These are phyloP conservation scores for Coemansia sp. DNA, from an alignment of 192 early-diverging fungal species.

Conservation along the genomic window DNA sequence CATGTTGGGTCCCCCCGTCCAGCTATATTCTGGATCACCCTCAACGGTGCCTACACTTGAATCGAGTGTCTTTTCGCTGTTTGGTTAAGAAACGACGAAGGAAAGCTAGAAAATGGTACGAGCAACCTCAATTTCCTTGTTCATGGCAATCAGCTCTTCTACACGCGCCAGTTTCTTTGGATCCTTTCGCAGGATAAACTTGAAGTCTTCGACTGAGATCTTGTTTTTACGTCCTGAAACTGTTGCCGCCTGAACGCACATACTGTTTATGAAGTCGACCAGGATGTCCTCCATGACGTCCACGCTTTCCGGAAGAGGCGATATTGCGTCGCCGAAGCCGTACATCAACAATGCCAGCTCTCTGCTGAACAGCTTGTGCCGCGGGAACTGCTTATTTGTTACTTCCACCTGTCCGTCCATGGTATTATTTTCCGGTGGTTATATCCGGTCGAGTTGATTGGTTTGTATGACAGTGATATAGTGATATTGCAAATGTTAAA, in stretches of 20 bases:
- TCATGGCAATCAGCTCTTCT: constrained; percentile 50
- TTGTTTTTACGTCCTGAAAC: constrained; percentile 25
- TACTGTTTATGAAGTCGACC: constrained; percentile 49
- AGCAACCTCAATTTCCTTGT: constrained; percentile 51
- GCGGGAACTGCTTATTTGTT: constrained; percentile 48
- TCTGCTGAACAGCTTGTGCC: constrained; percentile 44
- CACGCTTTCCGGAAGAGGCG: constrained; percentile 38
- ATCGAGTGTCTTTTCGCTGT: no score
- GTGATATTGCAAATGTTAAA: no score
- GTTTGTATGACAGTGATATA: not conserved
- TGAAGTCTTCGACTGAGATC: constrained; percentile 47
- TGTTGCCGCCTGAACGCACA: constrained; percentile 44
- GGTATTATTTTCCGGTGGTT: not conserved
- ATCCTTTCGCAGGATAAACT: constrained; percentile 53
- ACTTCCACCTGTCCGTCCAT: constrained; percentile 47
- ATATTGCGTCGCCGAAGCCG: constrained; percentile 42
- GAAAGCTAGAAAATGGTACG: constrained; percentile 26
- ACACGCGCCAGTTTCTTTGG: constrained; percentile 53
- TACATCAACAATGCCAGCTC: constrained; percentile 51
- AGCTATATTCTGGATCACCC: no score
- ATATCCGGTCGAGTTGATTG: not conserved
- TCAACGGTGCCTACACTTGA: no score
- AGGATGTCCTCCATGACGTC: constrained; percentile 53
- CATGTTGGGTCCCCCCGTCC: no score
- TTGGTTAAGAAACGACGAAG: not conserved